Conservation (phyloP, 345 rosid species). For the Syzygium grande region DNA sequence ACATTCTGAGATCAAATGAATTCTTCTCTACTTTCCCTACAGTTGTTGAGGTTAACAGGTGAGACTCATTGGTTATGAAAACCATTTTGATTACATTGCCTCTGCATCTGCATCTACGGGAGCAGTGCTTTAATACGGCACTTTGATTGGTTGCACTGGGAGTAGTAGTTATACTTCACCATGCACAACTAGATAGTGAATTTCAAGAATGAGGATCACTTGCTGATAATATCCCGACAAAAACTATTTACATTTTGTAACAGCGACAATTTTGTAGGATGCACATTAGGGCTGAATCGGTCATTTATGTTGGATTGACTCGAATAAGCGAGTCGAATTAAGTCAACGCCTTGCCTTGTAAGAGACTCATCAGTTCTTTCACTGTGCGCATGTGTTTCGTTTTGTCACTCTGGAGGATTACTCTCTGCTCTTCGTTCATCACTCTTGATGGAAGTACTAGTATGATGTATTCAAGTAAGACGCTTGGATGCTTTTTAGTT, state of each 20-base stretch:
- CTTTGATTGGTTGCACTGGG: background rate
- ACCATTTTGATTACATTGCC: background rate
- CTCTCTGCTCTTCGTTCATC: background rate
- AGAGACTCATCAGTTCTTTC: background rate
- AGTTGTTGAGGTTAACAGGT: background rate
- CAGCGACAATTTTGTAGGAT: background rate
- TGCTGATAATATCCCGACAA: background rate
- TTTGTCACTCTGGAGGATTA: background rate
- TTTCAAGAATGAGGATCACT: background rate
- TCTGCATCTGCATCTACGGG: background rate
- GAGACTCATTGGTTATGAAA: background rate
- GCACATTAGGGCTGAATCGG: background rate
- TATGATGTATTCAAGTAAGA: background rate
- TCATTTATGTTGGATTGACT: background rate
- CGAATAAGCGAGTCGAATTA: background rate
- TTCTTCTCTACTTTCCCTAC: background rate
- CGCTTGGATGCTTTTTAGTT: background rate
- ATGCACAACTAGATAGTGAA: background rate
- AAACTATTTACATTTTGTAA: background rate
- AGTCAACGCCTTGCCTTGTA: background rate
- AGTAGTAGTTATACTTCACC: background rate
- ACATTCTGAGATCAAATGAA: background rate
- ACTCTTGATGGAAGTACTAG: background rate
- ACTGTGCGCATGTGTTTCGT: background rate
- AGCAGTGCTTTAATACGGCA: background rate